Evolutionary conservation across 345 rosid genomes (phyloP).

Genomic region (Syzygium grande): DNA sequence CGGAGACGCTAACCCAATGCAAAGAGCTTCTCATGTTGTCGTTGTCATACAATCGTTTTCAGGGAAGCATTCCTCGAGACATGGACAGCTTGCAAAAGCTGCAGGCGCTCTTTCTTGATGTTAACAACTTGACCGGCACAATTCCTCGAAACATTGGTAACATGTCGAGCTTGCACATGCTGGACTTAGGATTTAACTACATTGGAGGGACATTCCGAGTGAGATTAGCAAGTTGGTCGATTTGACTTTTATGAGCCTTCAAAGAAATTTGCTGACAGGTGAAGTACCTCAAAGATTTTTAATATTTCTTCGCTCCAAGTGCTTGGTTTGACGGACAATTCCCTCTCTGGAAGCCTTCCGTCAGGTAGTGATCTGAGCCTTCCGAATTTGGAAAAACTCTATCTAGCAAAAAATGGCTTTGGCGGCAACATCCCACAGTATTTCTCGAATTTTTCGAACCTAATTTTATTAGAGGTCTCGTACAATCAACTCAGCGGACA

Average conservation of each 20-base stretch:
- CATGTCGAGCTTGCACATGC: background rate
- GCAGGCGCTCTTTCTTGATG: background rate
- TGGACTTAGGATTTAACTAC: background rate
- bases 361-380: background rate
- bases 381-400: background rate
- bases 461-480: rapidly evolving
- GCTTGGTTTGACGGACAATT: rapidly evolving
- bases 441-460: background rate
- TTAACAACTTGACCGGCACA: background rate
- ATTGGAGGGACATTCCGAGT: background rate
- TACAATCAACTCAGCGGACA: background rate
- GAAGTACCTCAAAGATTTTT: background rate
- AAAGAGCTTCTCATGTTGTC: rapidly evolving
- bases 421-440: background rate
- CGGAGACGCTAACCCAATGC: background rate
- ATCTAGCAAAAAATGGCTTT: rapidly evolving
- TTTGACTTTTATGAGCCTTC: rapidly evolving
- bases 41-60: background rate
- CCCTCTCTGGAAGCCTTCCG: background rate
- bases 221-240: background rate
- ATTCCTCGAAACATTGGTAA: background rate
- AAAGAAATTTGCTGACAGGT: rapidly evolving
- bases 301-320: rapidly evolving
- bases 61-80: background rate
- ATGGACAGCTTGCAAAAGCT: background rate